Base-by-base conservation (phyloP, 2,329 filamentous ascomycete genomes). In the Trichoderma gracile region DNA sequence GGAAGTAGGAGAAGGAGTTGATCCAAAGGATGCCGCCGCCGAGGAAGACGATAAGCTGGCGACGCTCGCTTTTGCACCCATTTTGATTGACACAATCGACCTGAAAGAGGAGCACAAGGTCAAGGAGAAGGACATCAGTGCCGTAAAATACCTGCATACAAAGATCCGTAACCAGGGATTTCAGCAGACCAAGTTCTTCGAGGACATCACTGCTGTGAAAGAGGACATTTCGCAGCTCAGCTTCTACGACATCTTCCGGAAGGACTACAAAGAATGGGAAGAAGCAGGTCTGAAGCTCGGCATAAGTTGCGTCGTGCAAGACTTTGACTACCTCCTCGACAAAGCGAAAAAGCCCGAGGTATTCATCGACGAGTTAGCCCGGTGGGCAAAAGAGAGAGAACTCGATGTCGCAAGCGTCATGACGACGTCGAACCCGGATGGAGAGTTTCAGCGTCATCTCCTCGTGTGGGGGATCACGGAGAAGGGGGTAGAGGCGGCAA, bases 241-340 rank as follows among this genome's bases (percentile, higher is more conserved):
- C 43, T 75, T 92, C 68, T 78, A 82, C 23, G 91, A 93, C 69
- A 83, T 93, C 45, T 76, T 94, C 59, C 82, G 89, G 68, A 94
- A 94, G 75, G 91, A 96, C 77, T 96, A 93, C 77, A 96, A 96
- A 78, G 83, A 90, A 72, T 95, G 91, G 91, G 78, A 77, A 12
- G 85, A 86, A 63, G 78, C 78, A 12, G 78, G 75, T 0, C 72
- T 86, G 43, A 80, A 77, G 19, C 80, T 94, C 5, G 91, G 91
- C n/a, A 86, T 91, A 17, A 85, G 86, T 70, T 85, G 85, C 47
- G 80, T 89, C 3, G 85, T 90, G 3, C 86, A 86, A 68, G 77
- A 82, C n/a, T 75, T 93, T 6, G 75, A 77, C 5, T 90, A 87
- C 67, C 75, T 93, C 45, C 73, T 85, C 12, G 71, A 75, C 15